Evolutionary conservation across 768 basidiomycete species (phyloP).

Genomic region (Coprinopsis sp.): DNA sequence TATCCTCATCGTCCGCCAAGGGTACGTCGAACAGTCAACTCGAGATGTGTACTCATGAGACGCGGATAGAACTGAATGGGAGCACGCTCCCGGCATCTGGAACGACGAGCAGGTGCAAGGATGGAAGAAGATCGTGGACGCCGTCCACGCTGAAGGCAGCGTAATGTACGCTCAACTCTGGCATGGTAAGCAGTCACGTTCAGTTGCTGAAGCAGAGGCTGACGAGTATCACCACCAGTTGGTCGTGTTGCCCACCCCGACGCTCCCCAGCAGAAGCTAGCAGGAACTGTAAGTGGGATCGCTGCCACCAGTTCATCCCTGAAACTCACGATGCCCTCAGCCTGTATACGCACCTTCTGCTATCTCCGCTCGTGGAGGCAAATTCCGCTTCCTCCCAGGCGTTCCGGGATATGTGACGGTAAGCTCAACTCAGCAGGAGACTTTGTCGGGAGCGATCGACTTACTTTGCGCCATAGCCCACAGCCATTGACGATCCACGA

Average conservation of each 20-base stretch:
- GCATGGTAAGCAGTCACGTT: slow-evolving; percentile 27
- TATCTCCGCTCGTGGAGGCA: slow-evolving; percentile 36
- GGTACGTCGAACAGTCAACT: slow-evolving; percentile 14
- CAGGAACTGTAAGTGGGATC: slow-evolving; percentile 18
- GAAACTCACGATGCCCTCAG: slow-evolving; percentile 7
- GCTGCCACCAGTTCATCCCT: neutral
- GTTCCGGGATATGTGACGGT: slow-evolving; percentile 36
- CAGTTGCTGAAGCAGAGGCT: no score
- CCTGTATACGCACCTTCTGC: slow-evolving; percentile 43
- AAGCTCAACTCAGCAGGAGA: slow-evolving; percentile 9
- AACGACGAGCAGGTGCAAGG: slow-evolving; percentile 28
- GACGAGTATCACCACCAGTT: slow-evolving; percentile 18
- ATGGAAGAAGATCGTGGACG: slow-evolving; percentile 35
- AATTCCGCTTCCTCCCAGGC: slow-evolving; percentile 36
- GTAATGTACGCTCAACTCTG: slow-evolving; percentile 36
- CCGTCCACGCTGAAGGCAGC: slow-evolving; percentile 36
- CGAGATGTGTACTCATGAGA: neutral
- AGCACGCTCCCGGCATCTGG: slow-evolving; percentile 36
- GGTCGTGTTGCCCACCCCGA: slow-evolving; percentile 35
- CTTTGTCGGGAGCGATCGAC: neutral
- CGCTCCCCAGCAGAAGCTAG: slow-evolving; percentile 32
- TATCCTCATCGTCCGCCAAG: slow-evolving; percentile 28
- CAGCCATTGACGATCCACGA: slow-evolving; percentile 37
- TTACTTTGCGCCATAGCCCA: slow-evolving; percentile 28
- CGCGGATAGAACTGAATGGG: slow-evolving; percentile 34